Evolutionary conservation across 2,329 filamentous ascomycete species (phyloP).

Genomic region (Triangularia verruculosa): DNA sequence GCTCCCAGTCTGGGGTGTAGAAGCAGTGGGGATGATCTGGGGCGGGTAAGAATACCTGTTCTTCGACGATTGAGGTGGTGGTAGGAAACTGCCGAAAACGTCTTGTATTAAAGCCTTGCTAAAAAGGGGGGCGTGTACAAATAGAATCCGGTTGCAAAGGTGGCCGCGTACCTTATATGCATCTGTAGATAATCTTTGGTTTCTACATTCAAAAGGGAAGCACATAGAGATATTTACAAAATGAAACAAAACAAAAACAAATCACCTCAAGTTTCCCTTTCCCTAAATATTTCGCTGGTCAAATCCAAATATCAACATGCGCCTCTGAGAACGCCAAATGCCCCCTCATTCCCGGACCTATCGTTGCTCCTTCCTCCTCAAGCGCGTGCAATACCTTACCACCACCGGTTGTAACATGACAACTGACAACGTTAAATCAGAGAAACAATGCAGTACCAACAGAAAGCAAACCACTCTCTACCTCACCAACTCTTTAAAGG

Average conservation of each 20-base stretch:
- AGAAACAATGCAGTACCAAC: not conserved
- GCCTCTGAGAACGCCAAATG: not conserved
- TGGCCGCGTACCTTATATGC: not conserved
- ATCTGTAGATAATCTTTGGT: not conserved
- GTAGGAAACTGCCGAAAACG: not conserved
- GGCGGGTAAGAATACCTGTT: not conserved
- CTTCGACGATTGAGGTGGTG: not conserved
- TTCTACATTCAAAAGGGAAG: not conserved
- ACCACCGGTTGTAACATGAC: not conserved
- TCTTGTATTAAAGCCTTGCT: conserved; percentile 17
- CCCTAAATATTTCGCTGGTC: not conserved
- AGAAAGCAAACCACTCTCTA: not conserved
- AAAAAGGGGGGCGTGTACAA: conserved; percentile 21
- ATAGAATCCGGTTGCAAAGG: conserved; percentile 16
- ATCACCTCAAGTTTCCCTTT: not conserved
- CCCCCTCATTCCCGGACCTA: not conserved
- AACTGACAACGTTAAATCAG: not conserved
- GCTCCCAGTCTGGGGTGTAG: not conserved
- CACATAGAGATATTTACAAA: not conserved
- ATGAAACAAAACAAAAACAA: not conserved
- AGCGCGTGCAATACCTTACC: not conserved
- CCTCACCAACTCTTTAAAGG: not conserved
- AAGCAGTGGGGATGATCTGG: not conserved
- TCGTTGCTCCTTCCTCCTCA: not conserved
- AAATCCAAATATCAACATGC: not conserved